Evolutionary conservation across 2,329 filamentous ascomycete species (phyloP), one percentile per base, ranked within the genome.

Genomic region (Exophiala oligosperma): DNA sequence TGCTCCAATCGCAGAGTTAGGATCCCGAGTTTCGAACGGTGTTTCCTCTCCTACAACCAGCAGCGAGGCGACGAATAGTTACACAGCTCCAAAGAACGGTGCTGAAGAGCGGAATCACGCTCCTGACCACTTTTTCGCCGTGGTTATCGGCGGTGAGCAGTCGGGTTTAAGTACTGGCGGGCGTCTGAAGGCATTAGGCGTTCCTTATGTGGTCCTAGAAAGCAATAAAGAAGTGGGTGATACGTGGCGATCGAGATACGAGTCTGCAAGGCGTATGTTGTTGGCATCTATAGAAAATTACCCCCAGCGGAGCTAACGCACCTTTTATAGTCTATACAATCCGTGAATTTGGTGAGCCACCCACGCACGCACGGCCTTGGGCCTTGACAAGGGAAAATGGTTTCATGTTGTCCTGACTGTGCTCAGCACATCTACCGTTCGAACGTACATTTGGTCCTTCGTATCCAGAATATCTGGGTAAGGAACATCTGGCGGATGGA

Each of bases 161-260:
- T 4, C 43, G 1, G 43, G 43, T 6, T 26, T 47, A 12, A 12
- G 6, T 24, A 12, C 71, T 2, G 77, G 74, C 17, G 78, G 76
- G 9, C 71, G 78, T 2, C 64, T 79, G 11, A 70, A 78, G 61
- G 74, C 77, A 48, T 66, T 80, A 4, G 72, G 73, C 1, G 60
- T 79, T 4, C 71, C 71, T 1, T 73, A 76, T 37, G 66, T 81
- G 6, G 69, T 79, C n/a, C 69, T 81, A 38, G 78, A 81, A 43
- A 70, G 71, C 24, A 75, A 77, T 37, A 66, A 68, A n/a, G 64
- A 71, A 1, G 71, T 81, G 4, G 78, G 78, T 2, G 76, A 79
- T 54, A 77, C 75, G 49, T 81, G 78, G 78, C 67, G 69, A 2
- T 71, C 74, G 40, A 70, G 79, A 49, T 81, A 81, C 59, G 73